A percentile compares a stretch with the other conserved stretches of the same genome.
phyloP scores from a whole-genome alignment of 768 basidiomycete genomes.

The Candolleomyces aberdarensis region DNA sequence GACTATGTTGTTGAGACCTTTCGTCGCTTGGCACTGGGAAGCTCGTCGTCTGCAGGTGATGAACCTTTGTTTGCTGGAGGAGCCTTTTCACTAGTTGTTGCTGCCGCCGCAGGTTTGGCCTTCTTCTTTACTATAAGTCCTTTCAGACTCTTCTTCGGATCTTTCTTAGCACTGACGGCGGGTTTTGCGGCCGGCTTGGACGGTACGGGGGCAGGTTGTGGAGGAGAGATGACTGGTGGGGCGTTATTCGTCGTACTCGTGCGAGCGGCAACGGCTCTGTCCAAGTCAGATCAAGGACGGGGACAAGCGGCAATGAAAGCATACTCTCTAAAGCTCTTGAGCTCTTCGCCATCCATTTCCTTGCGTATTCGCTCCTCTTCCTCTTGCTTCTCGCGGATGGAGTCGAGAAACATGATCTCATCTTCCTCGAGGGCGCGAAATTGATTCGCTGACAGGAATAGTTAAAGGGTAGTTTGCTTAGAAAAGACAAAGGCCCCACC shows the following conservation, averaged over 20 bases:
- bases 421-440: conserved; percentile 89
- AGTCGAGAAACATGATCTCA: conserved; percentile 86
- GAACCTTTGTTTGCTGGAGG: conserved; percentile 14
- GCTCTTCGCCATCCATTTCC: conserved; percentile 73
- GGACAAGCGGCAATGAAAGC: conserved; percentile 12
- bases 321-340: conserved; percentile 77
- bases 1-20: conserved; percentile 38
- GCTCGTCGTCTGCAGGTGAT: conserved; percentile 21
- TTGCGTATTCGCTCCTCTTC: conserved; percentile 75
- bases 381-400: conserved; percentile 70
- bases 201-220: conserved; percentile 20
- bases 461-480: not conserved
- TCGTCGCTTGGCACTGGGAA: conserved; percentile 56
- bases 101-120: conserved; percentile 35
- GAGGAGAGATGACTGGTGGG: conserved; percentile 34
- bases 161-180: conserved; percentile 46
- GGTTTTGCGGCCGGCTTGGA: conserved; percentile 24
- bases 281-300: conserved; percentile 5
- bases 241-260: conserved; percentile 45
- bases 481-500: conserved; percentile 26
- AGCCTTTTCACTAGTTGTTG: conserved; percentile 7
- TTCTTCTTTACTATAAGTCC: conserved; percentile 83
- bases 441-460: conserved; percentile 61
- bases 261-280: conserved; percentile 66
- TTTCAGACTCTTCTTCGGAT: conserved; percentile 64